Conservation (phyloP, 352 stramenopile genomes). For the Globisporangium iwayamae region DNA sequence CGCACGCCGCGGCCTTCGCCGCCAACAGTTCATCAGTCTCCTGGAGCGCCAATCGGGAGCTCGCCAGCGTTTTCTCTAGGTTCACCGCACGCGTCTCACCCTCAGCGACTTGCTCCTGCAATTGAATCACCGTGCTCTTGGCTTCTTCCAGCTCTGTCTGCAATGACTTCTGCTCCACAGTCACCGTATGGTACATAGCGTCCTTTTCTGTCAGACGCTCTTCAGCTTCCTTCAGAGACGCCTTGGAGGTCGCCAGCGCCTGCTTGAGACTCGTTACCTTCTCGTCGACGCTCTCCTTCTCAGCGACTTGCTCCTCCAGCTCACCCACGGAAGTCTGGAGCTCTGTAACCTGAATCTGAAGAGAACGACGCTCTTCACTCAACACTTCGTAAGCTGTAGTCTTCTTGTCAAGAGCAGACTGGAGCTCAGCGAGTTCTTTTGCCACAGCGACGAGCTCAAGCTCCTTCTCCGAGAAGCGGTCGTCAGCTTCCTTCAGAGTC, state of each 20-base stretch:
- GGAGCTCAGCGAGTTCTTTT: conserved; percentile 1
- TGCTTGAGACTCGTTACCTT: conserved; percentile 5
- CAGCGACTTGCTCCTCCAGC: conserved; percentile 14
- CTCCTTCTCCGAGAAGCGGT: not conserved
- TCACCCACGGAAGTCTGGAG: not conserved
- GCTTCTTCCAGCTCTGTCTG: not conserved
- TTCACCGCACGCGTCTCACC: not conserved
- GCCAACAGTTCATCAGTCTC: not conserved
- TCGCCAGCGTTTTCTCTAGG: not conserved
- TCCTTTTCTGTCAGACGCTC: conserved; percentile 13
- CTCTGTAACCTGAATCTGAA: not conserved
- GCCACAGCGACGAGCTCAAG: not conserved
- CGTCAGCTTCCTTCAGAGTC: not conserved
- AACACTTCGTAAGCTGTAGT: not conserved
- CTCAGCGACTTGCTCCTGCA: not conserved
- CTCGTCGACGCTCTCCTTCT: conserved; percentile 12
- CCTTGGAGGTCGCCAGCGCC: not conserved
- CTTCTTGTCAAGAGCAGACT: conserved; percentile 4
- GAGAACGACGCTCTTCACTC: not conserved
- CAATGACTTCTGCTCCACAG: conserved; percentile 1
- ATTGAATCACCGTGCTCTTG: not conserved
- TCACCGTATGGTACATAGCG: not conserved
- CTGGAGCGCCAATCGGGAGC: not conserved
- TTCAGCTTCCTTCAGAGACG: conserved; percentile 13
- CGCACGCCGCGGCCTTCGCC: not conserved